Conservation (phyloP, 2,329 filamentous ascomycete species). For the Exserohilum rostratum region DNA sequence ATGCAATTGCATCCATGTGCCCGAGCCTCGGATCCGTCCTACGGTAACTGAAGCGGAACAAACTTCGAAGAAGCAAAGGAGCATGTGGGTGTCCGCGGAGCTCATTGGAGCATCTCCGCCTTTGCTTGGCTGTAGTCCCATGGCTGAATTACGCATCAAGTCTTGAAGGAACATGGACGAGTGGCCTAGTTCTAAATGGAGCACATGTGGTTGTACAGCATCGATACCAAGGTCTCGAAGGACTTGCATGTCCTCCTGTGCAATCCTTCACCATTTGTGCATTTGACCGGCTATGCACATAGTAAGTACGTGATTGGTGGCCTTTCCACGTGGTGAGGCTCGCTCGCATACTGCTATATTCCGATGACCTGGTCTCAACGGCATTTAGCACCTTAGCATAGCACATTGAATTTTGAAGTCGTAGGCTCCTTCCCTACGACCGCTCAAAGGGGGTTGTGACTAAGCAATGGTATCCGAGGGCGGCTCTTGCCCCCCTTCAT, state of each 20-base stretch:
- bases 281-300: too few relatives aligned
- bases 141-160: neutral
- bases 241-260: too few relatives aligned
- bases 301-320: too few relatives aligned
- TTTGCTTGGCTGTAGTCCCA: constrained; percentile 20
- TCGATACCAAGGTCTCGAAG: too few relatives aligned
- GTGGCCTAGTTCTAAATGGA: neutral
- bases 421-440: neutral
- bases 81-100: neutral
- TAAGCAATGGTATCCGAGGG: neutral
- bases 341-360: too few relatives aligned
- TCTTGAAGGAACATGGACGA: neutral
- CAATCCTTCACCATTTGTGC: too few relatives aligned
- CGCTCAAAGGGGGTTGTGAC: neutral
- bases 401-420: neutral
- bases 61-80: neutral
- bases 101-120: constrained; percentile 16
- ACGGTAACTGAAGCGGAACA: neutral
- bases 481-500: neutral
- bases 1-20: neutral
- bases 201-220: neutral
- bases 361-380: too few relatives aligned
- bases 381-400: neutral
- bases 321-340: too few relatives aligned
- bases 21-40: neutral